A percentile compares a stretch with the other conserved stretches of the same genome.
Conservation (phyloP, 345 rosid genomes). For the Geranium brycei region DNA sequence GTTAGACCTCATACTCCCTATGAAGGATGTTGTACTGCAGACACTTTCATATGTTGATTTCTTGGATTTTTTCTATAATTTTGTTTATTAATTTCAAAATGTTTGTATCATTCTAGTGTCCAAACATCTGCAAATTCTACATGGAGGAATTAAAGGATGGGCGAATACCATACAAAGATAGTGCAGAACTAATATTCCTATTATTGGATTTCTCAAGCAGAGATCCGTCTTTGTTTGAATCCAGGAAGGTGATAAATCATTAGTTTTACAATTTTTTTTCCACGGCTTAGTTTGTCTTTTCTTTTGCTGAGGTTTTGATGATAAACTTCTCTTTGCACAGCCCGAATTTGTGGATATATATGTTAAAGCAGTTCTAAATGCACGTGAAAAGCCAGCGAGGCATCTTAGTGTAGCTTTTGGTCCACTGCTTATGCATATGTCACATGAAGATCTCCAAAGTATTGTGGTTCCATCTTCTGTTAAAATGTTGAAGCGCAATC, state of each 20-base stretch:
- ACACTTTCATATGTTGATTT: not conserved
- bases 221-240: constrained; percentile 38
- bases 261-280: not conserved
- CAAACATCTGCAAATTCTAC: constrained; percentile 44
- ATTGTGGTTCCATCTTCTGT: constrained; percentile 65
- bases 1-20: constrained; percentile 3
- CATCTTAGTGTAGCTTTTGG: constrained; percentile 50
- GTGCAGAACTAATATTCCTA: constrained; percentile 53
- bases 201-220: constrained; percentile 57
- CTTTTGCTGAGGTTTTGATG: constrained; percentile 6
- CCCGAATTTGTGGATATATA: constrained; percentile 60
- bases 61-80: not conserved
- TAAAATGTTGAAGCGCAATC: constrained; percentile 96
- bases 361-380: constrained; percentile 67
- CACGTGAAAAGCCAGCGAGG: constrained; percentile 56
- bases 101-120: constrained; percentile 32
- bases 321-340: constrained; percentile 31
- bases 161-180: constrained; percentile 59
- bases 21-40: constrained; percentile 2
- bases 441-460: constrained; percentile 70
- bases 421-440: constrained; percentile 46
- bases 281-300: not conserved
- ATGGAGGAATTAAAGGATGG: constrained; percentile 48
- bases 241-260: constrained; percentile 43
- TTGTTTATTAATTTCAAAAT: not conserved